Evolutionary conservation across 1,284 basidiomycete species (phyloP).

Genomic region (Schizophyllum commune): DNA sequence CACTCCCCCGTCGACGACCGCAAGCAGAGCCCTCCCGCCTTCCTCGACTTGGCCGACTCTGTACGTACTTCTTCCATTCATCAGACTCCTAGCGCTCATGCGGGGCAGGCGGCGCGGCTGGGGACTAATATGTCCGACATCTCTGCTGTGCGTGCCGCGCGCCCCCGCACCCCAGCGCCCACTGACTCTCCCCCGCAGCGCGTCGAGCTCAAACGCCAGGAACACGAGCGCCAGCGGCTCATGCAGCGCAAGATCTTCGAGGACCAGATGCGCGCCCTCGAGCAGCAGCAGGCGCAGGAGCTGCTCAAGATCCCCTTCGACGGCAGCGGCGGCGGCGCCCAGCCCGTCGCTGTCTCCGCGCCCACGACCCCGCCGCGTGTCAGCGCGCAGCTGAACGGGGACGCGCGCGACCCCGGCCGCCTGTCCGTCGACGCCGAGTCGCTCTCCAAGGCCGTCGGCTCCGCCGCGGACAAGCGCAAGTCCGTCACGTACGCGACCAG

Average conservation of each 20-base stretch:
- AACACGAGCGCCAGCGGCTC: slow-evolving; percentile 82
- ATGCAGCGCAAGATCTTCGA: slow-evolving; percentile 87
- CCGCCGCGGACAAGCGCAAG: slow-evolving; percentile 70
- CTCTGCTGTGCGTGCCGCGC: slow-evolving; percentile 53
- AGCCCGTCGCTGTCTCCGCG: slow-evolving; percentile 72
- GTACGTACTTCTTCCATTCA: slow-evolving; percentile 39
- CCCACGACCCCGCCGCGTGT: slow-evolving; percentile 78
- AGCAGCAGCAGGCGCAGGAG: slow-evolving; percentile 86
- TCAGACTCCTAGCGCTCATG: slow-evolving; percentile 12
- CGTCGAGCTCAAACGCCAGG: slow-evolving; percentile 82
- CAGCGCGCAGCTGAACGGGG: slow-evolving; percentile 52
- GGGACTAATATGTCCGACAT: slow-evolving; percentile 78
- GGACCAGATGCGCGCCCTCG: slow-evolving; percentile 87
- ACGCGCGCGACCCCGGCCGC: slow-evolving; percentile 35
- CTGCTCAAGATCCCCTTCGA: slow-evolving; percentile 68
- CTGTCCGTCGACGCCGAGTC: slow-evolving; percentile 48
- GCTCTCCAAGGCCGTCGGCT: slow-evolving; percentile 58
- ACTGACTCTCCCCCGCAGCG: slow-evolving; percentile 42
- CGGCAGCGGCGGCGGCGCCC: slow-evolving; percentile 34
- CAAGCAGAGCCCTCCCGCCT: slow-evolving; percentile 81
- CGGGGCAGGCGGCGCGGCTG: slow-evolving; percentile 62
- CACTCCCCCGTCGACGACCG: slow-evolving; percentile 54
- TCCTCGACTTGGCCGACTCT: slow-evolving; percentile 84
- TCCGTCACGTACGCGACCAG: slow-evolving; percentile 74
- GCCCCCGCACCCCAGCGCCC: slow-evolving; percentile 3